phyloP scores from a whole-genome alignment of 1,284 basidiomycete species.

The Ceratobasidium papillatum region DNA sequence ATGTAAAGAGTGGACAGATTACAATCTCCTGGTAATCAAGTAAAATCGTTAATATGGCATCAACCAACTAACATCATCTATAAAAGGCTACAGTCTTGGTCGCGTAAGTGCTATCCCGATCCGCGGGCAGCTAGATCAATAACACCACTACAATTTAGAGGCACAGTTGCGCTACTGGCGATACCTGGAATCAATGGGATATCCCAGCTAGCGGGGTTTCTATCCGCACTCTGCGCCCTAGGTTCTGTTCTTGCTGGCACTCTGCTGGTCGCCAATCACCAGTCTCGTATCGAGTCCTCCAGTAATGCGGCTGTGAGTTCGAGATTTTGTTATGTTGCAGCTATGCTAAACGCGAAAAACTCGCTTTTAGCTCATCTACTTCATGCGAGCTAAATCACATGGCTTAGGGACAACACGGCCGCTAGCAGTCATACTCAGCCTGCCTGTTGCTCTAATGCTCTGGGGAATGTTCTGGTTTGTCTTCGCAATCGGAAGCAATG shows the following conservation, averaged over 20 bases:
- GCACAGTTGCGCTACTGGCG: neutral
- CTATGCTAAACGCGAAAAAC: too few species aligned
- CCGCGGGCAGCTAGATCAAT: neutral
- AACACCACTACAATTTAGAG: neutral
- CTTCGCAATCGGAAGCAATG: neutral
- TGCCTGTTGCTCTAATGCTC: neutral
- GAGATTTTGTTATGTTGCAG: neutral
- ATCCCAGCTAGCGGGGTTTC: neutral
- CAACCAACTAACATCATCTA: neutral
- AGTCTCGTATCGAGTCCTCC: neutral
- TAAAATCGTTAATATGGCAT: neutral
- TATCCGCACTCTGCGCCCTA: constrained; percentile 3
- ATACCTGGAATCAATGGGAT: neutral
- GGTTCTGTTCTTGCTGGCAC: neutral
- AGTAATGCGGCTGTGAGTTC: neutral
- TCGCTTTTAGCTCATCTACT: neutral
- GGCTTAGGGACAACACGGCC: neutral
- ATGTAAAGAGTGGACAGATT: constrained; percentile 9
- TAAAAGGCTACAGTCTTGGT: constrained; percentile 6
- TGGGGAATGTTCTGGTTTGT: constrained; percentile 19
- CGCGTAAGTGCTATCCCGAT: neutral
- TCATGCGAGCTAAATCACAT: neutral
- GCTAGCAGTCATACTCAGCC: neutral
- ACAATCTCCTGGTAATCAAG: constrained; percentile 2
- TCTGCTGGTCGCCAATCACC: neutral